phyloP scores from a whole-genome alignment of 202 grass and related monocot genomes.

The Digitaria exilis region DNA sequence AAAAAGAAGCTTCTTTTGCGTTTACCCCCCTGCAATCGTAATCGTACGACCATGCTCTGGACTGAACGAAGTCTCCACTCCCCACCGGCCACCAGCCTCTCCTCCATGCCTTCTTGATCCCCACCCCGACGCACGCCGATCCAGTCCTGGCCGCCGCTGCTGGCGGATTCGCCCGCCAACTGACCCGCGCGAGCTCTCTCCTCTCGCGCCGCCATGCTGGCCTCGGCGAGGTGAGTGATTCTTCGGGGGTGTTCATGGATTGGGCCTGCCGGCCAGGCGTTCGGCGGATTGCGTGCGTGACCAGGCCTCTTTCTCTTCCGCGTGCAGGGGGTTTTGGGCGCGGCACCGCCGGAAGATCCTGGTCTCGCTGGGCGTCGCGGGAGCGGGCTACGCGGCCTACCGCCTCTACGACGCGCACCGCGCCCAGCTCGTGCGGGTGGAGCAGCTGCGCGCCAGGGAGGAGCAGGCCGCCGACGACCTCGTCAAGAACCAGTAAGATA shows the following conservation, averaged over 20 bases:
- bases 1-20: too few species aligned
- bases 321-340: slow-evolving; percentile 75
- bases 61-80: not conserved
- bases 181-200: not conserved
- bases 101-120: not conserved
- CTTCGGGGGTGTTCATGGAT: not conserved
- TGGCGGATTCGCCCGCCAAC: not conserved
- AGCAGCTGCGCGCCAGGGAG: slow-evolving; percentile 44
- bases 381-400: slow-evolving; percentile 74
- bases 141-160: not conserved
- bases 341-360: slow-evolving; percentile 82
- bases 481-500: slow-evolving; percentile 72
- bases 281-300: slow-evolving; percentile 43
- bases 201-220: slow-evolving; percentile 12
- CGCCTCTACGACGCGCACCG: slow-evolving; percentile 68
- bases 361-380: slow-evolving; percentile 60
- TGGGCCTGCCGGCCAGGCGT: not conserved
- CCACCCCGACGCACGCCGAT: not conserved
- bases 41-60: not conserved
- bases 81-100: not conserved
- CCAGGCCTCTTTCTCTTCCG: not conserved
- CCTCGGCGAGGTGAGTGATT: slow-evolving; percentile 37
- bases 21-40: not conserved
- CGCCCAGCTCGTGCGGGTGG: slow-evolving; percentile 49
- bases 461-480: slow-evolving; percentile 68